A percentile compares a stretch with the other conserved stretches of the same genome.
phyloP scores from a whole-genome alignment of 2,329 filamentous ascomycete genomes.

The Colletotrichum nymphaeae region DNA sequence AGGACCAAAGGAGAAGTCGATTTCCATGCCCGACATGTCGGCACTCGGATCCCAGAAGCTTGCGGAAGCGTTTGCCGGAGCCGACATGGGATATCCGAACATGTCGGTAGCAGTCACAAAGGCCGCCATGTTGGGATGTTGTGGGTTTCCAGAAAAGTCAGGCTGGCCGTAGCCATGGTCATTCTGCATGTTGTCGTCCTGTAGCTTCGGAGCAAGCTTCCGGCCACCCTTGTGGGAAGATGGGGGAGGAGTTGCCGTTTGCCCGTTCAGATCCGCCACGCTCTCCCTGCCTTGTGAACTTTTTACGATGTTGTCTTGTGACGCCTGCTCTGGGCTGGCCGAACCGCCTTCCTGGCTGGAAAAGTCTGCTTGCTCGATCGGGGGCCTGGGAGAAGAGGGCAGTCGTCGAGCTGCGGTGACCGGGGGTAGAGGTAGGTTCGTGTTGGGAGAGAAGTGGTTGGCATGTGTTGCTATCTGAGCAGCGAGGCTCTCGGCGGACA shows the following conservation, averaged over 20 bases:
- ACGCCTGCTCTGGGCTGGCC: constrained; percentile 31
- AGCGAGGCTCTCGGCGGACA: constrained; percentile 62
- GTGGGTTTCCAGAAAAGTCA: constrained; percentile 62
- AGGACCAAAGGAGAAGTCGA: constrained; percentile 64
- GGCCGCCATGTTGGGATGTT: constrained; percentile 58
- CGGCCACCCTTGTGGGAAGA: constrained; percentile 66
- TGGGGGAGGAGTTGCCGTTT: constrained; percentile 71
- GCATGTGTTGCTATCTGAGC: constrained; percentile 70
- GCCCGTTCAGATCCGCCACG: constrained; percentile 52
- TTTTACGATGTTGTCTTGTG: constrained; percentile 52
- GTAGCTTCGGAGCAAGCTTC: constrained; percentile 64
- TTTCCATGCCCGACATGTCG: constrained; percentile 66
- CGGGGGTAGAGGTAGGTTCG: constrained; percentile 65
- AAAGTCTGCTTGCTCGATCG: constrained; percentile 46
- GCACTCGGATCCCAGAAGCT: constrained; percentile 69
- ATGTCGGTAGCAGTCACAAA: constrained; percentile 64
- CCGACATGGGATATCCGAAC: constrained; percentile 71
- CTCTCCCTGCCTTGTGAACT: constrained; percentile 57
- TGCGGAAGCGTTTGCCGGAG: constrained; percentile 60
- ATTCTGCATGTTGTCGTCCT: constrained; percentile 65
- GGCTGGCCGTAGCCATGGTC: constrained; percentile 64
- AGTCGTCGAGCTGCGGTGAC: constrained; percentile 70
- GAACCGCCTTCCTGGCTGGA: constrained; percentile 44
- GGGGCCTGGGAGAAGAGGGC: constrained; percentile 66
- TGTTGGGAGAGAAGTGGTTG: constrained; percentile 68